A percentile compares a stretch with the other conserved stretches of the same genome.
Evolutionary conservation across 2,329 filamentous ascomycete genomes (phyloP).

Genomic region (Colletotrichum caudatum): DNA sequence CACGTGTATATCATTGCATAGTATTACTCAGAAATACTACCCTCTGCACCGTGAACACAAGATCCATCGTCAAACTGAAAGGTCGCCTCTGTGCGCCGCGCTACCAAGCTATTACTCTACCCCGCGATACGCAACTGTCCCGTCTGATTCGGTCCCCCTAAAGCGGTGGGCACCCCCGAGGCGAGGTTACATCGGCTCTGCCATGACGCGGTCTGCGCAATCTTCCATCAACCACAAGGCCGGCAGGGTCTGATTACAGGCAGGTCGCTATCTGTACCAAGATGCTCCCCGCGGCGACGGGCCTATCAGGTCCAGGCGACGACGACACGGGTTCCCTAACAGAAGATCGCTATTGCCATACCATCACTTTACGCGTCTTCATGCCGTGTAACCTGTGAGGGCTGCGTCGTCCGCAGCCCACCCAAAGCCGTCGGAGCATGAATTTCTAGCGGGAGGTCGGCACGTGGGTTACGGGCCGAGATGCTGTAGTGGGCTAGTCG

Average conservation of each 20-base stretch:
- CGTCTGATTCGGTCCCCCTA: conserved; percentile 7
- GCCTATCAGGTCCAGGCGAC: conserved; percentile 20
- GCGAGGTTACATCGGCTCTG: conserved; percentile 16
- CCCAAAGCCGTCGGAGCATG: not conserved
- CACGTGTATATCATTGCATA: not conserved
- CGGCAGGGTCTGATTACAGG: conserved; percentile 16
- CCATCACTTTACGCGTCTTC: conserved; percentile 5
- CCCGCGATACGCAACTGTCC: conserved; percentile 30
- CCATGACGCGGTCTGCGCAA: not conserved
- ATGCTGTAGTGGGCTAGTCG: conserved; percentile 35
- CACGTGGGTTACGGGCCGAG: conserved; percentile 28
- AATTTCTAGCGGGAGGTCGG: not conserved
- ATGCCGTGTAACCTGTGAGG: conserved; percentile 18
- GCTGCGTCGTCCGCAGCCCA: not conserved
- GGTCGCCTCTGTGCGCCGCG: conserved; percentile 13
- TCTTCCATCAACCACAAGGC: conserved; percentile 21
- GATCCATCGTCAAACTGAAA: conserved; percentile 25
- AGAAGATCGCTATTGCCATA: conserved; percentile 11
- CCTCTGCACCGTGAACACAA: not conserved
- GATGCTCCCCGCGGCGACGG: conserved; percentile 26
- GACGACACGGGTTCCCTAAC: conserved; percentile 16
- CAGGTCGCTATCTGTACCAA: conserved; percentile 1
- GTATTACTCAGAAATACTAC: conserved; percentile 10
- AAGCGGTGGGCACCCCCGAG: conserved; percentile 22
- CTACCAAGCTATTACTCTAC: conserved; percentile 32